Base-by-base conservation (phyloP, 495 filamentous ascomycete species). In the Neurospora terricola region DNA sequence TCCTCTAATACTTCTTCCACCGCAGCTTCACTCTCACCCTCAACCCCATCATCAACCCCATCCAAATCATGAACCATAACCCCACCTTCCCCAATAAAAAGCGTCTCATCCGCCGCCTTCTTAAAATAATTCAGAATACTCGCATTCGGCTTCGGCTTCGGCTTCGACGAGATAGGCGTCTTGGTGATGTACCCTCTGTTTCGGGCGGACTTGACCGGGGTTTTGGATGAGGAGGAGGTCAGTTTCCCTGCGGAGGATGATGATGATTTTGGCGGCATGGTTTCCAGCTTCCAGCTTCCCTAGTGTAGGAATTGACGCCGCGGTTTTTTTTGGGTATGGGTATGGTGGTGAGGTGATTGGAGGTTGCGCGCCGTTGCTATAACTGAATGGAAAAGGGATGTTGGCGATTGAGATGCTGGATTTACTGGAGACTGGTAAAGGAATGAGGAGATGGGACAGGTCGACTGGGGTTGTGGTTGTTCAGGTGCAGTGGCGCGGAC, bases 91-190 rank as follows among this genome's bases (percentile, higher is more conserved):
- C 59, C 77, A 21, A 82, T 78, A 72, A 82, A 82, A 3, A 82
- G 74, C 39, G 66, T 66, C 37, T 82, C 78, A 23, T 84, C 78
- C 70, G 91, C 88, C 0, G 88, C 84, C 80, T 93, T 96, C 82
- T 93, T 90, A 82, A 96, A 96, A 80, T 94, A 96, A 73, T 82
- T 91, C 72, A 94, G 79, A 69, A 97, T 96, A 75, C 90, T 97
- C 12, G 83, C 84, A 80, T 96, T 96, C 7, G 86, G 73, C 40
- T 75, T 74, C 12, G 77, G 45, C 34, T 79, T 83, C 59, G 75
- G 74, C 71, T 80, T 80, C 6, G 74, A 69, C n/a, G 70, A 66
- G 54, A 18, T 66, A 3, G 54, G 54, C 14, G 38, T 43, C 38
- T 71, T 45, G 30, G 69, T 45, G 23, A 38, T 30, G 23, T 38